These are phyloP conservation scores for Lunularia cruciata DNA, from an alignment of 225 moss, liverwort and hornwort species.

Conservation along the genomic window DNA sequence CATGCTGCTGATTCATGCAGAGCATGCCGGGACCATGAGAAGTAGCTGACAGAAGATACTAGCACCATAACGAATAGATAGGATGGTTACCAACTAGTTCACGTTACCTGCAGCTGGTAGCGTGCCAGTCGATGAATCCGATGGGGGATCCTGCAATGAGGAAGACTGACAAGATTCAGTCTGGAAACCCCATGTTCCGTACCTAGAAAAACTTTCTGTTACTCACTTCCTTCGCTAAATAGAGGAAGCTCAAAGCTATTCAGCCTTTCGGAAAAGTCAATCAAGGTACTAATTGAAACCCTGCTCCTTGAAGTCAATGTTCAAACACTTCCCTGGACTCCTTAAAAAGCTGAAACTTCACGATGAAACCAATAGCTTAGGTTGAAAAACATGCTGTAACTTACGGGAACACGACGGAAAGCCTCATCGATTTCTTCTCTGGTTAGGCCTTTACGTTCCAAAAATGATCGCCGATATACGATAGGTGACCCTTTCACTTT, in stretches of 20 bases:
- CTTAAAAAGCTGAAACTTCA: too few relatives aligned
- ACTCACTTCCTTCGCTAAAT: background rate
- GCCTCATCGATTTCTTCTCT: constrained; percentile 96
- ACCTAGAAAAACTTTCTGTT: background rate
- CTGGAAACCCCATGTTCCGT: background rate
- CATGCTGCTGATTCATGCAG: too few relatives aligned
- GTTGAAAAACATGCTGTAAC: constrained; percentile 3
- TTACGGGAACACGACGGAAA: constrained; percentile 80
- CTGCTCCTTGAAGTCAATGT: too few relatives aligned
- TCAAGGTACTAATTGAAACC: too few relatives aligned
- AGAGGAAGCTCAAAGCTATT: background rate
- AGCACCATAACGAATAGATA: too few relatives aligned
- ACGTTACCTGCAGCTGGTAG: constrained; percentile 53
- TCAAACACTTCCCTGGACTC: too few relatives aligned
- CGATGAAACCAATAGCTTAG: background rate
- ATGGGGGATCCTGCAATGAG: constrained; percentile 68
- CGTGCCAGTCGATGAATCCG: constrained; percentile 52
- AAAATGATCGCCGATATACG: constrained; percentile 75
- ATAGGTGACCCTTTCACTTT: constrained; percentile 91
- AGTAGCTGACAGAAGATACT: too few relatives aligned
- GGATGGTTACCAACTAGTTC: too few relatives aligned
- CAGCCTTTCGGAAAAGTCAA: too few relatives aligned
- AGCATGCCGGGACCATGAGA: too few relatives aligned
- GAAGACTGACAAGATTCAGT: background rate
- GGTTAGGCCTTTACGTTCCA: constrained; percentile 86